phyloP scores from a whole-genome alignment of 768 basidiomycete species.

The Mycena filopes region DNA sequence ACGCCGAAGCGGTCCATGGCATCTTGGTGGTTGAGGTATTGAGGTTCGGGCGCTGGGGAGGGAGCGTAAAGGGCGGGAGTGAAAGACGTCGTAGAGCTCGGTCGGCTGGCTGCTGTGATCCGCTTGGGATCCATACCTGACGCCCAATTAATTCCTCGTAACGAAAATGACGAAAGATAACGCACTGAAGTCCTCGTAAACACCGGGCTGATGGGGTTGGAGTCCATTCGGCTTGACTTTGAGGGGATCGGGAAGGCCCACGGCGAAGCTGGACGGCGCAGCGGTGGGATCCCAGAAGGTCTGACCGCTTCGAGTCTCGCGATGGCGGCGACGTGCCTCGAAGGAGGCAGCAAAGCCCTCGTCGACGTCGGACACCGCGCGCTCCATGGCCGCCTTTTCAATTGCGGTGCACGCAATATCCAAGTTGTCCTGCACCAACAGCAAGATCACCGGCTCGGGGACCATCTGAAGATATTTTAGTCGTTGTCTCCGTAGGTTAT shows the following conservation, averaged over 20 bases:
- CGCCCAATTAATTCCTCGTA: conserved; percentile 19
- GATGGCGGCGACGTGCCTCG: conserved; percentile 84
- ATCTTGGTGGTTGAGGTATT: conserved; percentile 75
- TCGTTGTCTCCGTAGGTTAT: neutral
- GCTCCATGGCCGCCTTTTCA: conserved; percentile 97
- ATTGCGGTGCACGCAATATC: conserved; percentile 94
- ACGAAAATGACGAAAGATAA: conserved; percentile 14
- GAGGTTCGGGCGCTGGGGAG: conserved; percentile 70
- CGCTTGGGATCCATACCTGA: conserved; percentile 68
- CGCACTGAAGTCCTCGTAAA: conserved; percentile 96
- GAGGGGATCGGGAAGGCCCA: conserved; percentile 86
- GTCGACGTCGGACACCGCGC: conserved; percentile 92
- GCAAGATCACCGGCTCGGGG: conserved; percentile 78
- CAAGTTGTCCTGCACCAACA: conserved; percentile 92
- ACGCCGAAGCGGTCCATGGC: conserved; percentile 91
- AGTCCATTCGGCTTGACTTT: conserved; percentile 87
- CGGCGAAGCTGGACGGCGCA: conserved; percentile 73
- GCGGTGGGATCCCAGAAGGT: conserved; percentile 92
- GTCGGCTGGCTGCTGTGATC: conserved; percentile 62
- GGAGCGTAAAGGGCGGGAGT: conserved; percentile 62
- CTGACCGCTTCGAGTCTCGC: conserved; percentile 80
- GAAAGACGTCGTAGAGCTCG: conserved; percentile 78
- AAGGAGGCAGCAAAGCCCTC: conserved; percentile 87
- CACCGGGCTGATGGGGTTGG: conserved; percentile 81
- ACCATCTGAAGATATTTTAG: conserved; percentile 63